Base-by-base conservation (phyloP, 1,139 yeast genomes). In the Suzukiozyma palmioleophila region DNA sequence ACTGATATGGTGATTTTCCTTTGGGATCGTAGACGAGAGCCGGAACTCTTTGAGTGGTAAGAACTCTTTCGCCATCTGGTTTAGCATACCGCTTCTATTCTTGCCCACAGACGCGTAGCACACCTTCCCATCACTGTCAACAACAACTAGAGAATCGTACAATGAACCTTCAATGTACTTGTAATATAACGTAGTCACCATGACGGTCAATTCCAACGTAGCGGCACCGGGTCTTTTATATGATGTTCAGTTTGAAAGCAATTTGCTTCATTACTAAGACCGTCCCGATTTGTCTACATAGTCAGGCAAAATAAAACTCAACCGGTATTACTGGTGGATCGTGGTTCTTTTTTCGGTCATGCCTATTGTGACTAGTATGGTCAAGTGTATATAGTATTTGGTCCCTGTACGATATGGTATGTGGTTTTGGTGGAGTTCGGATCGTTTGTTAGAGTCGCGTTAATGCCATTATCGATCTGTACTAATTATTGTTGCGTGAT, bases 81-180 rank as follows among this genome's bases (percentile, higher is more conserved):
- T 36, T 8, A 45, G 38, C 25, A 45, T 38, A 8, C 5, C 21
- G 4, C 41, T 27, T 2, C 40, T 33, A 24, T 38, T 22, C 11
- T 44, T 39, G 1, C 62, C 60, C 18, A 57, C 35, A 7, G 60
- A 51, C 39, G 57, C 54, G 45, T 59, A 59, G 35, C 47, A 53
- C 2, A 59, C 29, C 2, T 27, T 35, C 0, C 63, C 63, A 0
- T 39, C 33, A 15, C 34, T 27, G 39, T 55, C 54, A 8, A 56
- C 24, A 3, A 49, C 61, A 8, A 55, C 27, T 32, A 57, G 38
- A 2, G 57, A 50, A 12, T 42, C 40, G 14, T 26, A 35, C 2
- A 33, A 38, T 26, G 39, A 33, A 21, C 40, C 33, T 3, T 39
- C 31, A 16, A 48, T 27, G 3, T 38, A 26, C 2, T 43, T 42